These are phyloP conservation scores for Nadsonia fulvescens DNA, from an alignment of 805 yeast genomes.

Conservation along the genomic window DNA sequence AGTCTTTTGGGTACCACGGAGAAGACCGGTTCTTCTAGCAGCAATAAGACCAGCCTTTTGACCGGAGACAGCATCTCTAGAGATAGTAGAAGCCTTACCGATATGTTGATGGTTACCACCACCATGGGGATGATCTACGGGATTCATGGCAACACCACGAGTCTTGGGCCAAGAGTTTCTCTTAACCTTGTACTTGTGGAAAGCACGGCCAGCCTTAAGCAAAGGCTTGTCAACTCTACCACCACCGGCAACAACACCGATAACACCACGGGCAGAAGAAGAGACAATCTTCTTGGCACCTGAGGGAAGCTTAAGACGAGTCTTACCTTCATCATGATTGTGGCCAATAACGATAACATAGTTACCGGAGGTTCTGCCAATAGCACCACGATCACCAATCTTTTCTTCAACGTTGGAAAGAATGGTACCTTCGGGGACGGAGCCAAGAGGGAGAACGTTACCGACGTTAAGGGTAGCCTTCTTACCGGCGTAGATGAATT, in stretches of 20 bases:
- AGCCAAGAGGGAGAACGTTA: conserved; percentile 88
- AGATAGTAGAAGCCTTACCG: conserved; percentile 98
- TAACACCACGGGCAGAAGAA: conserved; percentile 96
- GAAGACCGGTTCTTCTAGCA: conserved; percentile 99
- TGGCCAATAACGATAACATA: conserved; percentile 96
- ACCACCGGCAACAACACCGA: conserved; percentile 99
- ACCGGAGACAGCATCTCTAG: conserved; percentile 99
- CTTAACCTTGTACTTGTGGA: conserved; percentile 98
- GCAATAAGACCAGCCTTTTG: conserved; percentile 99
- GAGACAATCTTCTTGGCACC: conserved; percentile 95
- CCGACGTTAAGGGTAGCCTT: conserved; percentile 87
- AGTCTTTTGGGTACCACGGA: conserved; percentile 97
- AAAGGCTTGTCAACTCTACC: conserved; percentile 99
- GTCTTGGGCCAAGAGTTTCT: conserved; percentile 99
- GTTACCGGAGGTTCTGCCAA: conserved; percentile 98
- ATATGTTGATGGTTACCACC: conserved; percentile 99
- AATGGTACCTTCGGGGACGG: conserved; percentile 98
- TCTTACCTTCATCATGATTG: conserved; percentile 97
- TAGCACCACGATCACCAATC: conserved; percentile 99
- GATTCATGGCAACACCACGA: conserved; percentile 99
- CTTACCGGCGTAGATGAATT: conserved; percentile 96
- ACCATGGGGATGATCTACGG: conserved; percentile 99
- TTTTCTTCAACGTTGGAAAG: conserved; percentile 95
- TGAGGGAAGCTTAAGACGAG: conserved; percentile 97
- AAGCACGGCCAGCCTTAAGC: conserved; percentile 99